A percentile compares a stretch with the other conserved stretches of the same genome.
These are phyloP conservation scores for Colletotrichum liriopes DNA, from an alignment of 2,329 filamentous ascomycete genomes.

Conservation along the genomic window DNA sequence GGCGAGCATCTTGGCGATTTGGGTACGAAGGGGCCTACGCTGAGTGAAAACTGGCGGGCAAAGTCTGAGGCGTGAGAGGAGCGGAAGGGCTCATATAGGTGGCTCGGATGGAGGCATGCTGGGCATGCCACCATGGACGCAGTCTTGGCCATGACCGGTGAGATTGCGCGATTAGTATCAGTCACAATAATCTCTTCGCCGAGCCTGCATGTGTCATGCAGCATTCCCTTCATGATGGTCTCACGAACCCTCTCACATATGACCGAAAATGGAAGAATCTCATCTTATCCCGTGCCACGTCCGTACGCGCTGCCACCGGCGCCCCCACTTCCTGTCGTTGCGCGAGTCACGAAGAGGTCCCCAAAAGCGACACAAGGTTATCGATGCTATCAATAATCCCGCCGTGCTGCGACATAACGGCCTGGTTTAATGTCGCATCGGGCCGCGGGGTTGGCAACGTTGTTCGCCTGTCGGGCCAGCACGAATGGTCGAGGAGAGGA, in stretches of 20 bases:
- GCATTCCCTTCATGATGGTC: conserved; percentile 18
- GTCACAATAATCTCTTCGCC: conserved; percentile 21
- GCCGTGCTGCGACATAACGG: conserved; percentile 21
- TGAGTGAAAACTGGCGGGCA: conserved; percentile 5
- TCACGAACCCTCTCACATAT: not conserved
- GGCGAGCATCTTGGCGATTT: conserved; percentile 30
- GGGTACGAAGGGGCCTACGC: not conserved
- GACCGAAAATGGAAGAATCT: conserved; percentile 17
- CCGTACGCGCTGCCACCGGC: conserved; percentile 1
- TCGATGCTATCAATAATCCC: conserved; percentile 27
- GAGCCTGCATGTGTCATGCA: conserved; percentile 19
- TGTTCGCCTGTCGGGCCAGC: not conserved
- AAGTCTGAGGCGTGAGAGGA: not conserved
- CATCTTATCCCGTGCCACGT: conserved; percentile 29
- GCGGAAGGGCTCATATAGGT: conserved; percentile 14
- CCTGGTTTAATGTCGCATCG: conserved; percentile 30
- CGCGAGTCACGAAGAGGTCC: conserved; percentile 34
- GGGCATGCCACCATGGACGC: not conserved
- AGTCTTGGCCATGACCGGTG: conserved; percentile 7
- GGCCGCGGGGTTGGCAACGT: conserved; percentile 30
- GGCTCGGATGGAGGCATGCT: conserved; percentile 6
- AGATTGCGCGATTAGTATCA: conserved; percentile 3
- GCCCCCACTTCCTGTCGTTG: conserved; percentile 7
- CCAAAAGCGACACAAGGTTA: conserved; percentile 20
- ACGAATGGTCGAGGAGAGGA: not conserved